Base-by-base conservation (phyloP, 2,329 filamentous ascomycete species). In the Lachnellula arida region DNA sequence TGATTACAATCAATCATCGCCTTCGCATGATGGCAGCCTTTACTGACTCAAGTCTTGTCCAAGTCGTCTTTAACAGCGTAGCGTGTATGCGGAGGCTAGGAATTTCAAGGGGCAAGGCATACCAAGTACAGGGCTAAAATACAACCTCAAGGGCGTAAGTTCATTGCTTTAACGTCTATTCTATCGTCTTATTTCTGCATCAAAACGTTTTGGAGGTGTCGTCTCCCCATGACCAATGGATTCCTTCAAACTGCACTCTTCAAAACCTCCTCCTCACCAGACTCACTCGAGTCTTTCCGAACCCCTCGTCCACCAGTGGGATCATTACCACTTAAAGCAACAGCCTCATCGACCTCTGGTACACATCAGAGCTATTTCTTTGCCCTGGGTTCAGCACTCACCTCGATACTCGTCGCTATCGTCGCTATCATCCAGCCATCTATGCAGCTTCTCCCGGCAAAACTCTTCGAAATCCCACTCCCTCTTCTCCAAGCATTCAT, bases 401-500 rank as follows among this genome's bases (percentile, higher is more conserved):
- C 63, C 63, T 23, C 60, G 50, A 53, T 62, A 67, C 48, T 68
- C 65, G 11, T 60, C 52, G 46, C 19, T 19, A 19, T 19, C 65
- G 12, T 60, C 52, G 46, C 59, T 64, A n/a, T 51, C 34, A 50
- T 56, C 61, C 23, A 62, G 58, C 75, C 78, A 57, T 79, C 75
- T 74, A 49, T 71, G 67, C 78, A 88, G 75, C 75, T 91, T 96
- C 59, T 94, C 86, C 65, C 78, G 77, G 59, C 87, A 83, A 69
- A 97, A 97, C 60, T 88, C 84, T 48, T 86, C 84, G 74, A 91
- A 94, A 70, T 96, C 89, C 93, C 93, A 97, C 71, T 96, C 91
- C 22, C 75, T 72, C 34, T 81, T 76, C 71, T 96, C 90, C 17
- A 97, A 73, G 0, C 67, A 39, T 0, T 71, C 62, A 15, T 74